Evolutionary conservation across 306 rosid genomes (phyloP).

Genomic region (Corylus americana): DNA sequence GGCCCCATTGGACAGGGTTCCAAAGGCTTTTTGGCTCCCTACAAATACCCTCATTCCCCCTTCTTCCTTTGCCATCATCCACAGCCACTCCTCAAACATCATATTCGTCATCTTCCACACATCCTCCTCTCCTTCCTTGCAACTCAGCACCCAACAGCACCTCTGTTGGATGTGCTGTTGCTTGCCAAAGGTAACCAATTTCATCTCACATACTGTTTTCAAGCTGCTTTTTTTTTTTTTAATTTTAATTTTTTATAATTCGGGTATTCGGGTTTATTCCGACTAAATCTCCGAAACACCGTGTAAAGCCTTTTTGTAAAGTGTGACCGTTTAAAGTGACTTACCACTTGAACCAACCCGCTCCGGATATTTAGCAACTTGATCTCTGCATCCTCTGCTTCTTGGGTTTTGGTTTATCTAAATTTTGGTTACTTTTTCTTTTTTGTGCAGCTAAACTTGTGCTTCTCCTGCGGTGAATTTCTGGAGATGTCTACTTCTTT

Average conservation of each 20-base stretch:
- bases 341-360: too few species aligned
- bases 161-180: constrained; percentile 50
- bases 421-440: neutral
- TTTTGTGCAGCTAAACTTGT: constrained; percentile 41
- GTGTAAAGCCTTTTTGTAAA: too few species aligned
- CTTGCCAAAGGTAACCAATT: constrained; percentile 35
- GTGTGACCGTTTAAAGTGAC: too few species aligned
- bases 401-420: neutral
- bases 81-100: constrained; percentile 43
- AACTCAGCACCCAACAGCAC: constrained; percentile 49
- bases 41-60: constrained; percentile 67
- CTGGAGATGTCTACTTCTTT: constrained; percentile 34
- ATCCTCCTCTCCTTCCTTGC: constrained; percentile 24
- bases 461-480: constrained; percentile 4
- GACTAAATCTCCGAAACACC: too few species aligned
- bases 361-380: too few species aligned
- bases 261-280: too few species aligned
- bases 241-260: too few species aligned
- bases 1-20: constrained; percentile 86
- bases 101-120: constrained; percentile 24
- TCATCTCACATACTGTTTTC: constrained; percentile 22
- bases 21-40: constrained; percentile 43
- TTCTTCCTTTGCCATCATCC: constrained; percentile 44
- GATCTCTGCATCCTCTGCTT: neutral
- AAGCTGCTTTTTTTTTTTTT: too few species aligned